phyloP scores from a whole-genome alignment of 2,329 filamentous ascomycete species.

The Colletotrichum cereale region DNA sequence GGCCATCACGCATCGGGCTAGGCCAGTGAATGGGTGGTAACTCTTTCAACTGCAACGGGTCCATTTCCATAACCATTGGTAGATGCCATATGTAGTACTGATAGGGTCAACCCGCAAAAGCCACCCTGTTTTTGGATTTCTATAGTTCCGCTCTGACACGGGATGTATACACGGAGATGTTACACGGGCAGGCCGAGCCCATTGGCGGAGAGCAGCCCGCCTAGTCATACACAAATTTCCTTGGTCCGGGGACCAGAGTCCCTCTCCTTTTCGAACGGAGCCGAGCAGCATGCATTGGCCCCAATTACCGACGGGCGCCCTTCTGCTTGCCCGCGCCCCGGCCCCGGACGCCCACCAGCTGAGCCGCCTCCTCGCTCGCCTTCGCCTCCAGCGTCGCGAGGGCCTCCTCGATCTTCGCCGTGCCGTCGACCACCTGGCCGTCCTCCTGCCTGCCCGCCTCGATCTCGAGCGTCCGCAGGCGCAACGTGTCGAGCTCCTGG shows the following conservation, averaged over 20 bases:
- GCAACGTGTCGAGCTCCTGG: conserved; percentile 71
- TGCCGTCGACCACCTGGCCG: conserved; percentile 71
- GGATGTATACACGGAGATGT: conserved; percentile 40
- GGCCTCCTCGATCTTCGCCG: conserved; percentile 58
- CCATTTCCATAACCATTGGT: neutral
- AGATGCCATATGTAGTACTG: neutral
- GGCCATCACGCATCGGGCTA: neutral
- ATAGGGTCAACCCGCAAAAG: neutral
- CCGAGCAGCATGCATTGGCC: neutral
- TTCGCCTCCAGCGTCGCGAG: conserved; percentile 45
- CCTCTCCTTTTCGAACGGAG: neutral
- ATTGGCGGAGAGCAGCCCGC: conserved; percentile 10
- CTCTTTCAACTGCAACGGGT: neutral
- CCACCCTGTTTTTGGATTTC: conserved; percentile 27
- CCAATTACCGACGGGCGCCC: conserved; percentile 15
- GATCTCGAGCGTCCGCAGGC: conserved; percentile 62
- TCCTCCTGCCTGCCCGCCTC: conserved; percentile 68
- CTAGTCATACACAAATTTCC: conserved; percentile 36
- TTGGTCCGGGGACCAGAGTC: neutral
- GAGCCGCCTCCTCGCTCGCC: conserved; percentile 48
- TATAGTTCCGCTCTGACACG: conserved; percentile 23
- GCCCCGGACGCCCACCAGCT: conserved; percentile 46
- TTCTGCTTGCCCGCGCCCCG: conserved; percentile 23
- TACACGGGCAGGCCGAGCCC: conserved; percentile 33
- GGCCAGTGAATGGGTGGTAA: too few species aligned